Base-by-base conservation (phyloP, 1,284 basidiomycete species). In the Sporisorium reilianum region DNA sequence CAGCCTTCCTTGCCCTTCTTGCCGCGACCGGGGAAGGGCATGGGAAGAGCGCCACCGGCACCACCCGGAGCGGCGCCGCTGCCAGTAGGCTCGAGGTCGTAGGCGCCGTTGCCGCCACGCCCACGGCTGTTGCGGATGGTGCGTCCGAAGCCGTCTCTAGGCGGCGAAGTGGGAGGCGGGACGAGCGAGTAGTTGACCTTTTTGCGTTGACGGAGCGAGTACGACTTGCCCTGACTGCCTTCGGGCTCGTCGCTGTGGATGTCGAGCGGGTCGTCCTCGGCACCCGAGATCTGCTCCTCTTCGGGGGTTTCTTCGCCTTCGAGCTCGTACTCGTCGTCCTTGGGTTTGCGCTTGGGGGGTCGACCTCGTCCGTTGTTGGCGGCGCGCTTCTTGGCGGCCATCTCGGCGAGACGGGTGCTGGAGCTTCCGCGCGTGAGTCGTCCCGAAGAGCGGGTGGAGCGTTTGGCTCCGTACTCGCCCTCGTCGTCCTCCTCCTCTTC, bases 151-250 rank as follows among this genome's bases (percentile, higher is more conserved):
- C 80, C 81, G 26, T 83, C 77, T 41, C 79, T 67, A 32, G 62
- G 60, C 14, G 80, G 79, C 32, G 69, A 67, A 1, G 76, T 45
- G 28, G 80, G 81, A 14, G 82, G 78, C n/a, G 80, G 61, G 2
- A 79, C 67, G 30, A 83, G 65, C 42, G 79, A 75, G 53, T 84
- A 84, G 64, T 84, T 81, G 69, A 84, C 74, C 61, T 80, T 80
- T 49, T 84, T 84, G 54, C 82, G 78, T 50, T 76, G 65, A 30
- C 82, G 80, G n/a, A 83, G 72, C 18, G 68, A 75, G 72, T 84
- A 81, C 6, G 78, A 66, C 48, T 73, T 72, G 60, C 64, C 72
- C 51, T 76, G 70, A 22, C 73, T 70, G 44, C 72, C 62, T 32
- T 78, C 65, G n/a, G 70, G 69, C 44, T 73, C 70, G 45, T 75